Percentiles rank a stretch among this genome's conserved stretches.
phyloP scores from a whole-genome alignment of 1,284 basidiomycete species.

The Cryptococcus amylolentus region DNA sequence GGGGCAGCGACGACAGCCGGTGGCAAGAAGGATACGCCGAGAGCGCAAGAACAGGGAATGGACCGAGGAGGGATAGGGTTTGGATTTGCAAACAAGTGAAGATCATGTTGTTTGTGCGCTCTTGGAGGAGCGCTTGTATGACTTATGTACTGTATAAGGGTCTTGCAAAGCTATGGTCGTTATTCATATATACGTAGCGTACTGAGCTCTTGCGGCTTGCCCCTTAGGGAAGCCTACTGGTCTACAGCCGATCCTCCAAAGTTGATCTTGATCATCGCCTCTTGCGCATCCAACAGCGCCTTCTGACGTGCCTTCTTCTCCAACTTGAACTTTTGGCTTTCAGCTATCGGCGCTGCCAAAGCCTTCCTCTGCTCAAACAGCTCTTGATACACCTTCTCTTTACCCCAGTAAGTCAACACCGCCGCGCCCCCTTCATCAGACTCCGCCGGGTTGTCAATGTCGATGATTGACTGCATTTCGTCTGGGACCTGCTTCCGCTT shows the following conservation, averaged over 20 bases:
- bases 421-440: constrained; percentile 10
- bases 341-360: constrained; percentile 11
- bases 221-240: neutral
- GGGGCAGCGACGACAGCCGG: neutral
- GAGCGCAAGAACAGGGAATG: neutral
- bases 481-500: too few relatives aligned
- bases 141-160: neutral
- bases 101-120: neutral
- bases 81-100: neutral
- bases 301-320: constrained; percentile 2
- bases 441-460: constrained; percentile 15
- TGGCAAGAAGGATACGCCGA: neutral
- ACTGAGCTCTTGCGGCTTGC: neutral
- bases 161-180: too few relatives aligned
- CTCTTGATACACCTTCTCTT: constrained; percentile 15
- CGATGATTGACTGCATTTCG: constrained; percentile 2
- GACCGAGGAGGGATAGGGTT: neutral
- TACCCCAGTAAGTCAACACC: constrained; percentile 23
- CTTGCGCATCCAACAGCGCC: neutral
- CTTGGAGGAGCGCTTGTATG: neutral
- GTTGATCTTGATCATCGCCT: neutral
- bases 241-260: neutral
- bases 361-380: constrained; percentile 11
- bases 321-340: constrained; percentile 10
- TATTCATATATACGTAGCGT: neutral